Evolutionary conservation across 441 rosid genomes (phyloP).

Genomic region (Adansonia grandidieri): DNA sequence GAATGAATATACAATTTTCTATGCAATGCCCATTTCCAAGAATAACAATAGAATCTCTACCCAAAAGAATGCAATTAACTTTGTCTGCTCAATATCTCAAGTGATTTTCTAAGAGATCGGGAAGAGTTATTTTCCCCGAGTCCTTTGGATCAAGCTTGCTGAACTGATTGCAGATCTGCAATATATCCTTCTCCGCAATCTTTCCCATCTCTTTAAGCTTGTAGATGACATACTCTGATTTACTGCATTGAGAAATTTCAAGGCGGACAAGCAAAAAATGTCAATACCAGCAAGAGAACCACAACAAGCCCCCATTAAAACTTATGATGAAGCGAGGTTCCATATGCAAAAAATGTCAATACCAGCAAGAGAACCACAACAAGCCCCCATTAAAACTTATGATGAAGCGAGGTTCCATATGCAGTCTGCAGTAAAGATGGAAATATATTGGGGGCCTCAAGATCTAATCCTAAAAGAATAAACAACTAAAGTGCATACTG

Average conservation of each 20-base stretch:
- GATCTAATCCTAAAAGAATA: neutral
- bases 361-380: neutral
- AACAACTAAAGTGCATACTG: neutral
- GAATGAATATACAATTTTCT: constrained; percentile 15
- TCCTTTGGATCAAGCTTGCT: constrained; percentile 75
- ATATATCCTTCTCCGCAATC: constrained; percentile 73
- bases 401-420: neutral
- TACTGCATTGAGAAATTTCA: constrained; percentile 47
- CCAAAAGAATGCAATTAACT: constrained; percentile 9
- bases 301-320: neutral
- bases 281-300: neutral
- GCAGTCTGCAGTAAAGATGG: neutral
- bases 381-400: neutral
- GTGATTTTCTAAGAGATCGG: constrained; percentile 58
- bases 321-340: neutral
- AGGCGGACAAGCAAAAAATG: neutral
- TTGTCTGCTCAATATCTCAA: constrained; percentile 30
- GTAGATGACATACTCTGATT: constrained; percentile 84
- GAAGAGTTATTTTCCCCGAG: constrained; percentile 80
- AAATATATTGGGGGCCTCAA: neutral
- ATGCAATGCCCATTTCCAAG: constrained; percentile 8
- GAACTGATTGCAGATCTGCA: constrained; percentile 69
- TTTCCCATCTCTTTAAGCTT: constrained; percentile 96
- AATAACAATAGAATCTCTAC: constrained; percentile 10
- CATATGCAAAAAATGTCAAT: neutral